Evolutionary conservation across 768 basidiomycete genomes (phyloP), one percentile per base, ranked within the genome.

Genomic region (Agaricus sinodeliciosus): DNA sequence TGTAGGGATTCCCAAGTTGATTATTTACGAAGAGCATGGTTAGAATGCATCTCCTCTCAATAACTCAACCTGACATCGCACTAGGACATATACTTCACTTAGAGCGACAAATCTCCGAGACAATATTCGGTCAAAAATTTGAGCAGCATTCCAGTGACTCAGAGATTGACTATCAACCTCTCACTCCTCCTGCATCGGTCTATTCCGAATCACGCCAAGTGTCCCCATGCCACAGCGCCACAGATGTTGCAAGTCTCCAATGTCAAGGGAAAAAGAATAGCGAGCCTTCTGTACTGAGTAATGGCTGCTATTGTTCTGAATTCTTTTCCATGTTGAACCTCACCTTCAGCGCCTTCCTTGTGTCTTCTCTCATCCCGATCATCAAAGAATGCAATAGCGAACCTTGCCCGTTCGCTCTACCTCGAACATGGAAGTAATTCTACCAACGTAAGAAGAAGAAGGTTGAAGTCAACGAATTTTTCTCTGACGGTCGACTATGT

Each of bases 131-230:
- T 40, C 28, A 31, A 36, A 27, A 41, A 31, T 41, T 19, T 11
- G 39, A 9, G 51, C 34, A 47, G 45, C 36, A 16, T 27, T 69
- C 68, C 16, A 70, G 71, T 49, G 78, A 76, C 51, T 78, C 80
- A 16, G 85, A 87, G 51, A 65, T 78, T 3, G 78, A 82, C 60
- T 89, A 82, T 37, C 58, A 47, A 64, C 89, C 88, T 37, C 70
- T 80, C 41, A 90, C 88, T 0, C 89, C 88, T n/a, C 89, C 88
- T 3, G 69, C 77, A 15, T 90, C 88, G 7, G 87, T 88, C 63
- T 76, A 75, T 60, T 81, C 85, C 22, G 79, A 77, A 22, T 87
- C 87, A 9, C 73, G 82, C 52, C 73, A 82, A 26, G 68, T 81
- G 22, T 84, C 84, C 2, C 84, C 85, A 9, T 73, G 68, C 48